Percentiles rank a stretch among this genome's conserved stretches.
phyloP scores from a whole-genome alignment of 2,329 filamentous ascomycete genomes.

The Cordyceps farinosa region DNA sequence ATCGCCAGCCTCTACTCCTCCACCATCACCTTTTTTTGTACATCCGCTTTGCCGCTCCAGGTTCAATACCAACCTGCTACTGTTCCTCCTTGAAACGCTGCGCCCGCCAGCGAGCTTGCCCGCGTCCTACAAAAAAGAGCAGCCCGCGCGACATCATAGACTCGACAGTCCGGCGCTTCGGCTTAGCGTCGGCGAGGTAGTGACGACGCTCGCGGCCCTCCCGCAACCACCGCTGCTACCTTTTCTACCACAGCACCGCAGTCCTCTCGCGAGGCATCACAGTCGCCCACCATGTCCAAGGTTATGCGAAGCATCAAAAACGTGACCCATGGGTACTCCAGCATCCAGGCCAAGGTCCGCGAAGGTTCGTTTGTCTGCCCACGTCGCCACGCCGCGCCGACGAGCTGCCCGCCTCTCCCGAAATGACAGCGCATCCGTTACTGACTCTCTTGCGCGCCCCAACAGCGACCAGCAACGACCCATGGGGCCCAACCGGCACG shows the following conservation, averaged over 20 bases:
- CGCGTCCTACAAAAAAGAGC: background rate
- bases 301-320: slow-evolving; percentile 98
- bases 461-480: slow-evolving; percentile 93
- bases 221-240: slow-evolving; percentile 3
- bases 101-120: background rate
- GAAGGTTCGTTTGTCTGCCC: slow-evolving; percentile 63
- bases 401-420: slow-evolving; percentile 9
- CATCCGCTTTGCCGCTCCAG: too few relatives aligned
- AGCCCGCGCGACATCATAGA: slow-evolving; percentile 14
- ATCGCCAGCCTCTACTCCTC: background rate
- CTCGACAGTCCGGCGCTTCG: slow-evolving; percentile 13
- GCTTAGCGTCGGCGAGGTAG: slow-evolving; percentile 17
- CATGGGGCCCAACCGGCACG: slow-evolving; percentile 95
- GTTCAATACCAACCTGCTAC: background rate
- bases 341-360: slow-evolving; percentile 94
- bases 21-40: background rate
- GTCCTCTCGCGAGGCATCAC: slow-evolving; percentile 13
- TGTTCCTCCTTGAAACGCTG: background rate
- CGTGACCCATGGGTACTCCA: slow-evolving; percentile 97
- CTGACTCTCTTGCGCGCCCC: background rate
- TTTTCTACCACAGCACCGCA: background rate
- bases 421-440: slow-evolving; percentile 20
- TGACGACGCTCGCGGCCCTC: slow-evolving; percentile 15
- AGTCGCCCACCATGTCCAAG: slow-evolving; percentile 72
- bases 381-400: background rate